phyloP scores from a whole-genome alignment of 1,284 basidiomycete species.

The Apiotrichum veenhuisii region DNA sequence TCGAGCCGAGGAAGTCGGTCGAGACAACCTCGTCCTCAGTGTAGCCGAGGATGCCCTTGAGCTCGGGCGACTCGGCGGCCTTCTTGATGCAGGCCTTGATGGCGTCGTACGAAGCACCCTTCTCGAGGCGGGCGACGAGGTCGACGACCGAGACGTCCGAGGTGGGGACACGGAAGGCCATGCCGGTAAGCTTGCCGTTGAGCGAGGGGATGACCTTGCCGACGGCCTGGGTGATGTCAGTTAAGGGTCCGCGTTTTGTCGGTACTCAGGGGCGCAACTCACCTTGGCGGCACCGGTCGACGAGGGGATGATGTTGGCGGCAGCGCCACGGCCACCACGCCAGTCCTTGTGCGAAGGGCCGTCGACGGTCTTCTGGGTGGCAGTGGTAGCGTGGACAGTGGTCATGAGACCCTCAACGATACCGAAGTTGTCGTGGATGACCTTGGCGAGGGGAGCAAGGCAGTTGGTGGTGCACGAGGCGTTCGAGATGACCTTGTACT shows the following conservation, averaged over 20 bases:
- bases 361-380: constrained; percentile 99
- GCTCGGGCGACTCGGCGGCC: constrained; percentile 65
- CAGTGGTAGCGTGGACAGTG: constrained; percentile 94
- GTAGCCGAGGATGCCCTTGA: constrained; percentile 84
- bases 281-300: constrained; percentile 97
- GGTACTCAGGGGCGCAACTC: constrained; percentile 6
- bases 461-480: constrained; percentile 99
- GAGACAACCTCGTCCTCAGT: constrained; percentile 94
- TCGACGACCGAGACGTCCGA: constrained; percentile 98
- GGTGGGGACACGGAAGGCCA: constrained; percentile 97
- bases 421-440: constrained; percentile 91
- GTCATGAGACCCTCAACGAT: constrained; percentile 98
- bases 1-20: constrained; percentile 83
- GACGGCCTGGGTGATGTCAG: constrained; percentile 60
- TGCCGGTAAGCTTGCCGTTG: constrained; percentile 94
- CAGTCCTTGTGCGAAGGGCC: constrained; percentile 80
- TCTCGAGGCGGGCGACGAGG: constrained; percentile 90
- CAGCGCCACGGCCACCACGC: constrained; percentile 89
- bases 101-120: constrained; percentile 76
- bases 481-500: constrained; percentile 93
- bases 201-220: constrained; percentile 97
- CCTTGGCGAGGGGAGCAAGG: constrained; percentile 96
- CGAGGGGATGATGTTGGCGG: constrained; percentile 99
- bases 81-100: constrained; percentile 86
- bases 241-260: background rate